A percentile compares a stretch with the other conserved stretches of the same genome.
These are phyloP conservation scores for Claviceps digitariae DNA, from an alignment of 2,329 filamentous ascomycete genomes.

Conservation along the genomic window DNA sequence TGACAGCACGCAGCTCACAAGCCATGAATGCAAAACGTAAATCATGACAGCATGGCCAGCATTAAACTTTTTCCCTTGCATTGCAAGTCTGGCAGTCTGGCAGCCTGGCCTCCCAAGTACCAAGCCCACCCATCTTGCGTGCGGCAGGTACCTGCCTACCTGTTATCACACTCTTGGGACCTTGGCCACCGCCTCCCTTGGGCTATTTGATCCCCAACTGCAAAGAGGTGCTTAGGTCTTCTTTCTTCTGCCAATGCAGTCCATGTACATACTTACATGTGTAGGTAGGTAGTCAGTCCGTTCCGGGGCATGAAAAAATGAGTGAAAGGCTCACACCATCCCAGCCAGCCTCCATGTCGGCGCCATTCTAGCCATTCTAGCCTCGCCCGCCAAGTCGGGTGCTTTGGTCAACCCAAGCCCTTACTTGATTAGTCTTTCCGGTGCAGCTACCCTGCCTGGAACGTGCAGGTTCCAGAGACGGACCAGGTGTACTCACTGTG, in stretches of 20 bases:
- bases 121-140: not conserved
- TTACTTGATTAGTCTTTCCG: not conserved
- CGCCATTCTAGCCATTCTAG: not conserved
- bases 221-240: no score
- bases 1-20: not conserved
- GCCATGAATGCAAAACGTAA: not conserved
- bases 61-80: conserved; percentile 4
- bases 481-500: not conserved
- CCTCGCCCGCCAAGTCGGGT: not conserved
- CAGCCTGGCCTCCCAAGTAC: not conserved
- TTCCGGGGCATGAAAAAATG: not conserved
- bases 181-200: no score
- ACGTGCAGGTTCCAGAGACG: not conserved
- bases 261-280: no score
- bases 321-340: not conserved
- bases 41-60: conserved; percentile 2
- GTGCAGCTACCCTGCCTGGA: not conserved
- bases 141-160: no score
- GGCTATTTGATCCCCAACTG: no score
- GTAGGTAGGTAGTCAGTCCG: no score
- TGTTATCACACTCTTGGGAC: no score
- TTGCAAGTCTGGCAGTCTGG: no score
- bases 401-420: not conserved
- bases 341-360: not conserved
- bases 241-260: not conserved